Percentiles rank a stretch among this genome's conserved stretches.
Evolutionary conservation across 2,329 filamentous ascomycete species (phyloP).

Genomic region (Coniella vitis): DNA sequence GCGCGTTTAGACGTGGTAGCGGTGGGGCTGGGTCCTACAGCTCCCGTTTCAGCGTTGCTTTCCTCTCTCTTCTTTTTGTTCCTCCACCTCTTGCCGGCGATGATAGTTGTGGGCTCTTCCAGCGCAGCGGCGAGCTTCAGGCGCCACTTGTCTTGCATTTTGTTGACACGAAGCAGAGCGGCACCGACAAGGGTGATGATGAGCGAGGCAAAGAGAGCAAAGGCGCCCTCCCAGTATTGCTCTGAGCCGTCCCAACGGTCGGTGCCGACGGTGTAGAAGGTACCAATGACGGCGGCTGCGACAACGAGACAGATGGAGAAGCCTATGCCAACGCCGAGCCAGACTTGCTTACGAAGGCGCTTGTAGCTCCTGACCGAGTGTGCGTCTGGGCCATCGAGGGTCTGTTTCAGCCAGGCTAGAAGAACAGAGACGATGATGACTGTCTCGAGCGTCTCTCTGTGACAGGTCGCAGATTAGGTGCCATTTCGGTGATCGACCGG

Average conservation of each 20-base stretch:
- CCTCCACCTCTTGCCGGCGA: no score
- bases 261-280: slow-evolving; percentile 62
- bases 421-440: slow-evolving; percentile 77
- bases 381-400: slow-evolving; percentile 55
- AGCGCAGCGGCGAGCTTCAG: slow-evolving; percentile 62
- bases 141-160: slow-evolving; percentile 72
- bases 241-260: slow-evolving; percentile 57
- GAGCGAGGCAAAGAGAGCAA: slow-evolving; percentile 58
- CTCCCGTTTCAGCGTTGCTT: no score
- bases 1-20: slow-evolving; percentile 30
- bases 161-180: slow-evolving; percentile 66
- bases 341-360: slow-evolving; percentile 58
- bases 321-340: slow-evolving; percentile 55
- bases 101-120: no score
- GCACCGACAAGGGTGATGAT: slow-evolving; percentile 70
- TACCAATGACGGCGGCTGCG: slow-evolving; percentile 61
- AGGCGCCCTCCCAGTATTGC: slow-evolving; percentile 67
- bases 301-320: slow-evolving; percentile 59
- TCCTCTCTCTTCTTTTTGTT: no score
- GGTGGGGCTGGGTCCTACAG: no score
- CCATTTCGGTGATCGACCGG: no score
- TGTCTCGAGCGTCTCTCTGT: slow-evolving; percentile 66
- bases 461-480: no score
- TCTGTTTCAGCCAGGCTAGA: slow-evolving; percentile 74
- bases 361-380: slow-evolving; percentile 60